A percentile compares a stretch with the other conserved stretches of the same genome.
Evolutionary conservation across 495 filamentous ascomycete species (phyloP).

Genomic region (Cenococcum geophilum): DNA sequence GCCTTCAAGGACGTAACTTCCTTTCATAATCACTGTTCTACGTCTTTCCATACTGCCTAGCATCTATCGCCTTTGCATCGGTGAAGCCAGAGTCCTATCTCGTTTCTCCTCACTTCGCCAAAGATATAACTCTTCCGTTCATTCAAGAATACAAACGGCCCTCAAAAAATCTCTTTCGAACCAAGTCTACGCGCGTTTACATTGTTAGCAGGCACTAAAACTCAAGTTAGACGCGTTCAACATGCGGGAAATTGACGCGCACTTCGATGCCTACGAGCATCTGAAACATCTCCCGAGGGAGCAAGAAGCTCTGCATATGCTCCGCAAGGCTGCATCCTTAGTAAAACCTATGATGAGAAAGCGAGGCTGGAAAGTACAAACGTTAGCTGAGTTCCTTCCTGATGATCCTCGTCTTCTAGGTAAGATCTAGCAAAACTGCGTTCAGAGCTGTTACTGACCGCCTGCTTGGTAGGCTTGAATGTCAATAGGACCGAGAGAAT

Average conservation of each 20-base stretch:
- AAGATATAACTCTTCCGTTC: background rate
- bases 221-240: background rate
- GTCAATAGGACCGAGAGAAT: conserved; percentile 70
- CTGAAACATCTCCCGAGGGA: conserved; percentile 63
- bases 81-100: too few relatives aligned
- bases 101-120: background rate
- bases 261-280: conserved; percentile 74
- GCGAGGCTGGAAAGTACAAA: conserved; percentile 70
- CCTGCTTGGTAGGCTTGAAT: conserved; percentile 57
- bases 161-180: background rate
- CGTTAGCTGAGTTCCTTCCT: conserved; percentile 82
- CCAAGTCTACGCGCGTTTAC: background rate
- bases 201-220: background rate
- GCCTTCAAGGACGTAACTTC: conserved; percentile 16
- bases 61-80: background rate
- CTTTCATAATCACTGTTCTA: conserved; percentile 20
- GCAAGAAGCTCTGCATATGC: conserved; percentile 70
- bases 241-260: conserved; percentile 49
- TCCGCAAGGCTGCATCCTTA: conserved; percentile 78
- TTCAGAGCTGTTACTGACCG: background rate
- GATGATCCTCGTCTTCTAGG: conserved; percentile 67
- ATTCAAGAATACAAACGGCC: background rate
- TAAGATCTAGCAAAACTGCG: conserved; percentile 21
- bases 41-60: background rate
- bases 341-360: conserved; percentile 96